Evolutionary conservation across 495 filamentous ascomycete species (phyloP), one percentile per base, ranked within the genome.

Genomic region (Penicillium turbatum): DNA sequence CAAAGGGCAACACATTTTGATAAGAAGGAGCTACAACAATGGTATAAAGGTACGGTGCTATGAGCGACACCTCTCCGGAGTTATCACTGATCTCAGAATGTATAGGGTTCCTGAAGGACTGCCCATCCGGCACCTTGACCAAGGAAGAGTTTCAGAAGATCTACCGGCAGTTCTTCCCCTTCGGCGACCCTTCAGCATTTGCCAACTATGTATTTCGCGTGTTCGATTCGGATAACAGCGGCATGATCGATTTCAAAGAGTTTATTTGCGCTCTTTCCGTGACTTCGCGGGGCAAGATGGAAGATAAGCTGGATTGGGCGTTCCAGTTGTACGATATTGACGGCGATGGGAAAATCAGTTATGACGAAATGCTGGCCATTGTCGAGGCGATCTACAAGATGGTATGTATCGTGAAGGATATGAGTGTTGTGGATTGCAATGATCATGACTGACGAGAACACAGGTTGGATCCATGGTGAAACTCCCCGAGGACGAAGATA

Each of bases 381-480:
- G 93, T 98, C 19, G 92, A 98, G 77, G 93, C 93, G 48, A 98
- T 98, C 58, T 98, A 98, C 74, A 98, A 98, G 77, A 97, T 98
- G 93, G 93, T 98, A 72, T 42, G 77, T 62, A 17, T 29, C 12
- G 5, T 16, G 36, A 2, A 32, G 13, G 6, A 24, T 26, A 24
- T 24, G 21, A 24, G 21, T 24, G 21, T 24, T 24, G 21, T 24
- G 21, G 21, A 24, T n/a, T 1, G 4, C 6, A 12, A 21, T 19
- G 17, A 15, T 39, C 16, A 60, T 60, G 38, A 65, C 61, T 21
- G 26, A 48, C 27, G 26, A n/a, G 19, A 27, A 30, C 62, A 17
- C 54, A 97, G 92, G 92, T 97, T 59, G 93, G 93, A 53, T 95
- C 91, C 10, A 98, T 98, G 93, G 93, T 97, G 66, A 97, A 97